Conservation (phyloP, 768 basidiomycete genomes). For the Mycena rosella region DNA sequence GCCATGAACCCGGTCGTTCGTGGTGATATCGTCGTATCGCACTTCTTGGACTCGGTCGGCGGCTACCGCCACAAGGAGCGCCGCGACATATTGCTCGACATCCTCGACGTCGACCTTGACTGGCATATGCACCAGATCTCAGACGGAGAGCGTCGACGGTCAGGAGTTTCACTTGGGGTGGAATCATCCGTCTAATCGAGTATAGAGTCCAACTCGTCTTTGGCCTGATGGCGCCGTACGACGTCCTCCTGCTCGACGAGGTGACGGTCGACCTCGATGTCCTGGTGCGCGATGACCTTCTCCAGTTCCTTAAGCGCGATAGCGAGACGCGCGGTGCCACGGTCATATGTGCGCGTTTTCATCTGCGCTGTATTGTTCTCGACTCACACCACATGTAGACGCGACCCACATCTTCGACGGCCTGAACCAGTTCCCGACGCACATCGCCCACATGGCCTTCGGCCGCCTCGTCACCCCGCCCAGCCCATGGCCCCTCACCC, state of each 20-base stretch:
- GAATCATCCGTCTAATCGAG: not conserved
- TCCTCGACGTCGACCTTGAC: slow-evolving; percentile 84
- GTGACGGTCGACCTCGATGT: slow-evolving; percentile 95
- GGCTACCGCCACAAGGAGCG: slow-evolving; percentile 94
- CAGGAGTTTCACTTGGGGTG: not conserved
- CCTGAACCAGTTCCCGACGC: slow-evolving; percentile 90
- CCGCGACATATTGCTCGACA: slow-evolving; percentile 86
- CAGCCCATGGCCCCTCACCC: slow-evolving; percentile 74
- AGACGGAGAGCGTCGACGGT: slow-evolving; percentile 88
- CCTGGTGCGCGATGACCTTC: slow-evolving; percentile 91
- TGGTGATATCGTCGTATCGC: slow-evolving; percentile 90
- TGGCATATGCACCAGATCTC: slow-evolving; percentile 92
- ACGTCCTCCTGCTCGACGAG: slow-evolving; percentile 94
- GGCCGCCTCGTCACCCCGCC: slow-evolving; percentile 80
- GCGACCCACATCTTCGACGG: slow-evolving; percentile 99
- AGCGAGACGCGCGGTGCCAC: slow-evolving; percentile 86
- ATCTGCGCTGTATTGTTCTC: slow-evolving; percentile 13
- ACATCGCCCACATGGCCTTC: slow-evolving; percentile 91
- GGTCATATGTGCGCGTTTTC: slow-evolving; percentile 75
- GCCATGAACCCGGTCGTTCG: slow-evolving; percentile 98
- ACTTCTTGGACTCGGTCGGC: slow-evolving; percentile 97
- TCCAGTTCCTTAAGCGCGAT: slow-evolving; percentile 88
- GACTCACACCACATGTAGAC: slow-evolving; percentile 59
- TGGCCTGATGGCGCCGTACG: slow-evolving; percentile 96
- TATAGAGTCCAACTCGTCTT: slow-evolving; percentile 89